Percentiles rank a stretch among this genome's conserved stretches.
Evolutionary conservation across 371 early-diverging fungal species (phyloP).

Genomic region (Saksenaea oblongispora): DNA sequence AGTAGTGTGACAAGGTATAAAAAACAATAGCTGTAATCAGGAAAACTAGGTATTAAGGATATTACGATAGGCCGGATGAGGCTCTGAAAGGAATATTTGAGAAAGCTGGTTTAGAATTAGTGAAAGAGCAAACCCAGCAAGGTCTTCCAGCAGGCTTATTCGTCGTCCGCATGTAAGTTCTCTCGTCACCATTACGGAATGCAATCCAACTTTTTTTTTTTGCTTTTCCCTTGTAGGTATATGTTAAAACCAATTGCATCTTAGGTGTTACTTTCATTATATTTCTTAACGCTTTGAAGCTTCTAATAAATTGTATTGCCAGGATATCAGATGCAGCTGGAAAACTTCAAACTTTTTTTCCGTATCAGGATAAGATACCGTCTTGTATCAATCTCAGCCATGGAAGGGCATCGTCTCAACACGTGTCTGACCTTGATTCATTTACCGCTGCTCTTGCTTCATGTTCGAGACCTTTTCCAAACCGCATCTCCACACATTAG

Average conservation of each 20-base stretch:
- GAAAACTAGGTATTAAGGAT: not conserved
- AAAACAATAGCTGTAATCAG: not conserved
- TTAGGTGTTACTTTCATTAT: not conserved
- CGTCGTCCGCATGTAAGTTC: slow-evolving; percentile 83
- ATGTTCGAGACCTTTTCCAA: not conserved
- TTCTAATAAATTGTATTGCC: not conserved
- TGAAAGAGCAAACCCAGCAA: slow-evolving; percentile 75
- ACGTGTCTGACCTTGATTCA: not conserved
- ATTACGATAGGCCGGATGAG: slow-evolving; percentile 53
- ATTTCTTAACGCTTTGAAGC: not conserved
- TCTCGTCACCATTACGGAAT: not conserved
- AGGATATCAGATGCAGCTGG: too few species aligned
- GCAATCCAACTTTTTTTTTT: not conserved
- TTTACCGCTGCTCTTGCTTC: not conserved
- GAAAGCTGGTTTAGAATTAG: slow-evolving; percentile 67
- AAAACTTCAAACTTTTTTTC: too few species aligned
- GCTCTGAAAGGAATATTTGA: slow-evolving; percentile 71
- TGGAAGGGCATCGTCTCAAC: not conserved
- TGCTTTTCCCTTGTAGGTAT: too few species aligned
- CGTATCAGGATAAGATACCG: not conserved
- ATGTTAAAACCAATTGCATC: slow-evolving; percentile 23
- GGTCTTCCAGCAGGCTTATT: slow-evolving; percentile 84
- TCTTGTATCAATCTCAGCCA: not conserved
- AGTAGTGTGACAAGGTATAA: slow-evolving; percentile 80
- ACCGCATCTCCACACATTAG: not conserved